phyloP scores from a whole-genome alignment of 106 monocot species.

The Cymbidium sinense region DNA sequence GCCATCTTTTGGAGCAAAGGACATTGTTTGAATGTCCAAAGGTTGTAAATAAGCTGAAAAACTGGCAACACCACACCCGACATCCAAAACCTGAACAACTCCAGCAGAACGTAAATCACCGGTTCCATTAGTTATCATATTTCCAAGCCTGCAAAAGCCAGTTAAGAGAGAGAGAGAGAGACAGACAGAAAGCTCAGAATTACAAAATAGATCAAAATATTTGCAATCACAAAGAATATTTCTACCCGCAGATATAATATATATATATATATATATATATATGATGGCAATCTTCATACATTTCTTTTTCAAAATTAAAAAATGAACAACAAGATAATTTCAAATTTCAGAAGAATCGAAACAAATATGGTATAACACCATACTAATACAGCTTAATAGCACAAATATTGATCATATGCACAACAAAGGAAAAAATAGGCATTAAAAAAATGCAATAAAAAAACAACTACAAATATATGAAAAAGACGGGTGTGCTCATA shows the following conservation, averaged over 20 bases:
- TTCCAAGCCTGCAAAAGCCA: slow-evolving; percentile 68
- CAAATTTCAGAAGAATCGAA: neutral
- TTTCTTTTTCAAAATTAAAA: neutral
- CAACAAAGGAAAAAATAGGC: no score
- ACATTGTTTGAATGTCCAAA: slow-evolving; percentile 68
- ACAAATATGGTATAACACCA: neutral
- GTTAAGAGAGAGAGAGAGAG: neutral
- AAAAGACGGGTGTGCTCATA: neutral
- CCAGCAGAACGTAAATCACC: slow-evolving; percentile 84
- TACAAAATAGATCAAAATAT: neutral
- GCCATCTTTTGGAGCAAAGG: slow-evolving; percentile 79
- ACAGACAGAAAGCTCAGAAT: neutral
- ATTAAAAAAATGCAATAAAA: neutral
- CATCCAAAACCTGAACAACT: slow-evolving; percentile 85
- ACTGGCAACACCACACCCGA: slow-evolving; percentile 80
- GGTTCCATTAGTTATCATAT: slow-evolving; percentile 77
- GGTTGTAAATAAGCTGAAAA: slow-evolving; percentile 71
- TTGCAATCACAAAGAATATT: neutral
- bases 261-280: no score
- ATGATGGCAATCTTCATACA: neutral
- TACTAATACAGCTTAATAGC: neutral
- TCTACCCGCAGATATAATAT: neutral
- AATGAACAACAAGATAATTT: neutral
- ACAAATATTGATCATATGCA: no score
- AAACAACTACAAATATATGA: neutral